phyloP scores from a whole-genome alignment of 2,329 filamentous ascomycete species.

The Endoconidiophora laricicola region DNA sequence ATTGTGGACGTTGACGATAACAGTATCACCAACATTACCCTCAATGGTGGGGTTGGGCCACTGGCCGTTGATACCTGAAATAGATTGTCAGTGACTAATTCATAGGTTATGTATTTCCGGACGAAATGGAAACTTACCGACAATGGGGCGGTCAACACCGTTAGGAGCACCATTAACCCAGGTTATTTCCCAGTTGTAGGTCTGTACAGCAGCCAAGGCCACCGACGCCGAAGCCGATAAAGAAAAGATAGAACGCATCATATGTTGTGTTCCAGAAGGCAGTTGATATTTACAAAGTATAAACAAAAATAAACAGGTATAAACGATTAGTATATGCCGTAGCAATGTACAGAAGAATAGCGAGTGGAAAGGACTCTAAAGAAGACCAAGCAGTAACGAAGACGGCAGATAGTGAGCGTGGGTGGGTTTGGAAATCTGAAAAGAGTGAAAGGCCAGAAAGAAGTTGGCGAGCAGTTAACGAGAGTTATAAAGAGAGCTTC shows the following conservation, averaged over 20 bases:
- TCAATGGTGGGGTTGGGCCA: constrained; percentile 7
- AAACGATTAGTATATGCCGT: not conserved
- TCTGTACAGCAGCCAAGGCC: constrained; percentile 9
- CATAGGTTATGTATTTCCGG: not conserved
- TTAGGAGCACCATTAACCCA: constrained; percentile 13
- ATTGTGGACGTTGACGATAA: constrained; percentile 34
- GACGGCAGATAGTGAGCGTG: not conserved
- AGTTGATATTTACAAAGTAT: not conserved
- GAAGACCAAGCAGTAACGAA: not conserved
- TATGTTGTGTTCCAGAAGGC: not conserved
- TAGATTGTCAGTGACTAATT: not conserved
- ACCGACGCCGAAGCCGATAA: constrained; percentile 1
- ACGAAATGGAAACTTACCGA: constrained; percentile 11
- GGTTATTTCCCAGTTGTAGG: constrained; percentile 11
- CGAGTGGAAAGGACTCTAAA: not conserved
- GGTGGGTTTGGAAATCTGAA: not conserved
- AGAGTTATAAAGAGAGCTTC: too few relatives aligned
- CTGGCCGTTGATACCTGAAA: constrained; percentile 22
- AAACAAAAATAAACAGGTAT: not conserved
- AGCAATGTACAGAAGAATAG: not conserved
- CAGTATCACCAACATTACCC: constrained; percentile 21
- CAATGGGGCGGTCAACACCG: constrained; percentile 12
- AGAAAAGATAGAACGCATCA: not conserved
- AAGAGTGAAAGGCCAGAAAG: not conserved
- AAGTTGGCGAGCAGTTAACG: not conserved